A percentile compares a stretch with the other conserved stretches of the same genome.
Conservation (phyloP, 2,329 filamentous ascomycete genomes). For the Pseudocercospora fuligena region DNA sequence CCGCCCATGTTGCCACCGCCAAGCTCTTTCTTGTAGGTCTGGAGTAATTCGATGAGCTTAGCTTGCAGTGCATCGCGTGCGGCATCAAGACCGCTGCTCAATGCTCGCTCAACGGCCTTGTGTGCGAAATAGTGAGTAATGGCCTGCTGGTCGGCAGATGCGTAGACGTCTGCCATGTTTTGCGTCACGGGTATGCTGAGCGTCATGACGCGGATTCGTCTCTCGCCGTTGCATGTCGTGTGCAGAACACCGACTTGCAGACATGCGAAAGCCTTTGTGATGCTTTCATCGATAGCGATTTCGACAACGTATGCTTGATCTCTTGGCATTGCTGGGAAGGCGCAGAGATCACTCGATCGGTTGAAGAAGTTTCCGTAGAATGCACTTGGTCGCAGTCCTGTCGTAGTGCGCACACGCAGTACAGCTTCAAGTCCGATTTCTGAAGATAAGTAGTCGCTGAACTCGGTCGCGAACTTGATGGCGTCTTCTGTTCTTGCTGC, state of each 20-base stretch:
- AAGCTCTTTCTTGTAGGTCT: constrained; percentile 96
- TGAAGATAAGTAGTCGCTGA: constrained; percentile 93
- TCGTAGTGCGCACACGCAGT: constrained; percentile 91
- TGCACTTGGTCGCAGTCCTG: constrained; percentile 91
- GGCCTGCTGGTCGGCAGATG: constrained; percentile 90
- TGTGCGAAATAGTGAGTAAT: constrained; percentile 95
- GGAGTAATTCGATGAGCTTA: constrained; percentile 89
- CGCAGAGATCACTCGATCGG: constrained; percentile 93
- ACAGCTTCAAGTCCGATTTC: constrained; percentile 97
- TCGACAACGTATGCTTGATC: constrained; percentile 98
- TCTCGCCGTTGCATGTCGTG: constrained; percentile 96
- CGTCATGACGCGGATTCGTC: constrained; percentile 92
- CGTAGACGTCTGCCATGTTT: constrained; percentile 87
- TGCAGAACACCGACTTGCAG: constrained; percentile 94
- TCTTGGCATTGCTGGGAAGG: constrained; percentile 95
- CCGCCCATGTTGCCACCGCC: constrained; percentile 94
- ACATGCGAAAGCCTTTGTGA: constrained; percentile 89
- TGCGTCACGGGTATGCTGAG: constrained; percentile 91
- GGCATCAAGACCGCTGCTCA: constrained; percentile 85
- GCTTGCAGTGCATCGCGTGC: constrained; percentile 88
- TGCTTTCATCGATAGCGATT: constrained; percentile 93
- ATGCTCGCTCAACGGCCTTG: constrained; percentile 90
- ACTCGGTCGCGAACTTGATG: constrained; percentile 96
- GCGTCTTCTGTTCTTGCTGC: constrained; percentile 91
- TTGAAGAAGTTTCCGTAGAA: constrained; percentile 99